Base-by-base conservation (phyloP, 1,139 yeast species). In the Saccharomyces hybrid region DNA sequence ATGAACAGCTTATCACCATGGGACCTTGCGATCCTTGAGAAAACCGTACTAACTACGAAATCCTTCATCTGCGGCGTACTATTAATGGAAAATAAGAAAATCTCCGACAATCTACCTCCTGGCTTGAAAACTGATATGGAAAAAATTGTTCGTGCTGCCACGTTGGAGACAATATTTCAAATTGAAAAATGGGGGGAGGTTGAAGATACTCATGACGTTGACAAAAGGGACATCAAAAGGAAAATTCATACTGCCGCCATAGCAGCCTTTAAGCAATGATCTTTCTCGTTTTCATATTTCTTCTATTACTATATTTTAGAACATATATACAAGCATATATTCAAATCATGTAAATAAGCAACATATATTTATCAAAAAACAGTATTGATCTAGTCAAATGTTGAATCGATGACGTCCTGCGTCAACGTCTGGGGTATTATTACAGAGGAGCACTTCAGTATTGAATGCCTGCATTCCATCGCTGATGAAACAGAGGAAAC, bases 121-220 rank as follows among this genome's bases (percentile, higher is more conserved):
- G 60, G 62, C 2, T 50, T 61, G 27, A 49, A 59, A 19, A 58
- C 70, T 52, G 60, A 84, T 1, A 73, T 89, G 16, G 91, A 86
- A 54, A 89, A 89, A 58, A 78, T 91, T 34, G 84, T 93, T 1
- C 82, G 82, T 65, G 79, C 88, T 58, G 93, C 91, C 9, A 84
- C 86, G 55, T 75, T 93, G 64, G 99, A 93, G 68, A 85, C 86
- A 5, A 83, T 85, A 51, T 81, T 81, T 71, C 99, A 93, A 71
- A 88, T 96, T 28, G 83, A 81, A 46, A 80, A 84, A 65, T 93
- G 99, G 99, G 99, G 99, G 46, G 97, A 93, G 71, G 98, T 93
- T 26, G 99, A 93, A 73, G 99, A 93, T 66, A 90, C 98, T 3
- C 99, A 93, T 68, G 99, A 93, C 70, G 98, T 93, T 16, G 96